Evolutionary conservation across 768 basidiomycete species (phyloP).

Genomic region (Boletus speciosus): DNA sequence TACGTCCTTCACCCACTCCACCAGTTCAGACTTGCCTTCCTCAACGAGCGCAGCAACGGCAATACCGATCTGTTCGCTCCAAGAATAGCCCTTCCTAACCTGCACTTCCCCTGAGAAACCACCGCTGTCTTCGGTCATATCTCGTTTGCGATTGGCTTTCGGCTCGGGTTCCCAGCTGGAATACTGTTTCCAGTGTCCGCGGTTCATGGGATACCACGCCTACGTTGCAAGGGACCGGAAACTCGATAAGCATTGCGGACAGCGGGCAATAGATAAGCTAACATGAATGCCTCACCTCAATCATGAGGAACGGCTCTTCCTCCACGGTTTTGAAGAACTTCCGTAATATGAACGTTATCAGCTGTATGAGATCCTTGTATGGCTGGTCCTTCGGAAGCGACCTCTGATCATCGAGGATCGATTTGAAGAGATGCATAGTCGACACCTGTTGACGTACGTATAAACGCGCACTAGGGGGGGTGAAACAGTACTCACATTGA

Average conservation of each 20-base stretch:
- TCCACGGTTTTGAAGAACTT: conserved; percentile 92
- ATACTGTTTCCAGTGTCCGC: conserved; percentile 80
- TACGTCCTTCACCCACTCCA: conserved; percentile 83
- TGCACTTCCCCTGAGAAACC: conserved; percentile 63
- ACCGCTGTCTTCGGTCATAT: conserved; percentile 34
- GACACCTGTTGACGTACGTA: conserved; percentile 62
- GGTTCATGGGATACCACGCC: conserved; percentile 90
- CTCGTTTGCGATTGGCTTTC: conserved; percentile 36
- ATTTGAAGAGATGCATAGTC: conserved; percentile 82
- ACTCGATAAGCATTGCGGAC: conserved; percentile 20
- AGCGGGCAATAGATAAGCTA: conserved; percentile 19
- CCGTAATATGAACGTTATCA: conserved; percentile 84
- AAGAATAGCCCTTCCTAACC: conserved; percentile 83
- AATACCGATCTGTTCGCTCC: conserved; percentile 89
- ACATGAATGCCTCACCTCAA: conserved; percentile 64
- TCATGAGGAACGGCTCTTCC: conserved; percentile 80
- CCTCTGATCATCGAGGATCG: conserved; percentile 77
- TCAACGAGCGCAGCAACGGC: conserved; percentile 72
- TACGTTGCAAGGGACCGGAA: conserved; percentile 27
- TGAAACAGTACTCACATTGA: conserved; percentile 61
- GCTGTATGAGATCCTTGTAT: conserved; percentile 74
- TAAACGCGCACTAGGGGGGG: conserved; percentile 3
- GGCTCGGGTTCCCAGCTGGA: conserved; percentile 68
- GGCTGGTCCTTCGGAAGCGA: conserved; percentile 75
- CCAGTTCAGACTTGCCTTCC: conserved; percentile 54